phyloP scores from a whole-genome alignment of 208 protist species.

The Leishmania tropica region DNA sequence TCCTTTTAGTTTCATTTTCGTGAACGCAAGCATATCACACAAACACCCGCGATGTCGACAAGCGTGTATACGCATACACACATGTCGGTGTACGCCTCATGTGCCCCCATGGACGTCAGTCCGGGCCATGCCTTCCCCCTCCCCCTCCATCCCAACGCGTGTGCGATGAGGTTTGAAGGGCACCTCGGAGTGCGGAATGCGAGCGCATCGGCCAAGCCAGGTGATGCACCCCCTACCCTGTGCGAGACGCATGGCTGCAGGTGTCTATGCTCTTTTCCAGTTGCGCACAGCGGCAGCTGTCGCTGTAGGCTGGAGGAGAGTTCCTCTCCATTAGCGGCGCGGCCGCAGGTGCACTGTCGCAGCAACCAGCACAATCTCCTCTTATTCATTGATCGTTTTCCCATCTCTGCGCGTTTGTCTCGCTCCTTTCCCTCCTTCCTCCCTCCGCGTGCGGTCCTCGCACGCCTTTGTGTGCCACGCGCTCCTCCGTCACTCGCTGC shows the following conservation, averaged over 20 bases:
- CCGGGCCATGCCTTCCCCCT: not conserved
- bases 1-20: slow-evolving; percentile 12
- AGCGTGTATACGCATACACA: not conserved
- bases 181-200: not conserved
- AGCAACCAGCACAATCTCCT: not conserved
- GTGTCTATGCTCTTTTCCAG: not conserved
- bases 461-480: not conserved
- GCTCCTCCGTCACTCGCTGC: not conserved
- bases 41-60: not conserved
- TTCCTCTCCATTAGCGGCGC: not conserved
- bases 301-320: not conserved
- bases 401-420: not conserved
- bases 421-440: not conserved
- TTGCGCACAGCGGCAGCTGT: not conserved
- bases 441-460: not conserved
- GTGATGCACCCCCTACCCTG: not conserved
- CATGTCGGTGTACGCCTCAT: not conserved
- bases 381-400: not conserved
- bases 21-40: slow-evolving; percentile 16
- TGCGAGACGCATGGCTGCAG: not conserved
- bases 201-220: not conserved
- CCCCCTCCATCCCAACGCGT: not conserved
- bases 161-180: not conserved
- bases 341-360: not conserved
- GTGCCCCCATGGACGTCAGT: not conserved